Base-by-base conservation (phyloP, 1,139 yeast species). In the Yamadazyma mexicana region DNA sequence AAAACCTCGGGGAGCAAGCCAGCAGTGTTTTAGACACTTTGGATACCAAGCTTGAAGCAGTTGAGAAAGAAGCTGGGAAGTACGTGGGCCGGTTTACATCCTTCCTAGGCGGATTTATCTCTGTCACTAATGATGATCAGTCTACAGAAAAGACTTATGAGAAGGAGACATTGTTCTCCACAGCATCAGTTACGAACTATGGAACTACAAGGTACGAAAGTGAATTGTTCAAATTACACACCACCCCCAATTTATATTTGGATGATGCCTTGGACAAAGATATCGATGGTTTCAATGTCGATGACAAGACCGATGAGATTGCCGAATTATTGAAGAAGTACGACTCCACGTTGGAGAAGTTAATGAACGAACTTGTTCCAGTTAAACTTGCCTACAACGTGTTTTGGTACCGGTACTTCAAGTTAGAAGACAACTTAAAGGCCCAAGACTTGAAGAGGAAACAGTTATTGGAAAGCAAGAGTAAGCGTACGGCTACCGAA, bases 321-420 rank as follows among this genome's bases (percentile, higher is more conserved):
- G 55, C 80, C 2, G 55, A 50, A 0, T 66, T 79, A 23, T 64
- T 87, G 40, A 66, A 50, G 27, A 58, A 66, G 42, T 76, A 81
- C 48, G 73, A 79, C 3, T 51, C 55, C 14, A 75, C 81, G 14
- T 72, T 89, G 46, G 66, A 73, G 24, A 65, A 66, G 30, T 61
- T 86, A 34, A 80, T 81, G 81, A 79, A 81, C 40, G 66, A 69
- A 15, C 57, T 89, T 10, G 95, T 87, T 1, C 95, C 95, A 0
- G 77, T 72, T 2, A 60, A 74, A 46, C 64, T 87, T 12, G 53
- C 79, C 1, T 84, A 81, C 49, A 67, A 73, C 23, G 66, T 68
- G 33, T 91, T 91, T 58, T 91, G 98, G 98, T 65, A 69, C 34
- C 73, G 83, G 34, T 91, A 87, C 62, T 86, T 79, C 58, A 69